Conservation (phyloP, 257 asterid genomes). For the Knoxia roxburghii region DNA sequence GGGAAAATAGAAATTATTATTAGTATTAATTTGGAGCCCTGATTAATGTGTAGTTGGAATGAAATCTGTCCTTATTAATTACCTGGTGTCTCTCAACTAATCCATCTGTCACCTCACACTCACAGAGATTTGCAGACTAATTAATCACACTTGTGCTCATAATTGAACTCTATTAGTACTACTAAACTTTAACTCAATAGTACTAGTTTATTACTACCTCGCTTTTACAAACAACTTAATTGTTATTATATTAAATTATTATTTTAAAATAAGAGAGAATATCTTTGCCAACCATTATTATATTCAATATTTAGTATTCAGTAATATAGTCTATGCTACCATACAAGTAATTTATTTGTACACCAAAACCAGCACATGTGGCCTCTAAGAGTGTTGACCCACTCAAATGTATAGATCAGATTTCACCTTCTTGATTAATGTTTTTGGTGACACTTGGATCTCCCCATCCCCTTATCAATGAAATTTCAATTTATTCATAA, state of each 20-base stretch:
- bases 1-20: neutral
- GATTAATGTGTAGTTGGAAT: no score
- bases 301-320: neutral
- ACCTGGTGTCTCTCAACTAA: neutral
- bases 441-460: no score
- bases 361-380: conserved; percentile 4
- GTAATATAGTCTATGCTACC: neutral
- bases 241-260: no score
- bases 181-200: no score
- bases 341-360: neutral
- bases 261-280: no score
- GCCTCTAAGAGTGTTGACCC: conserved; percentile 9
- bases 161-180: neutral
- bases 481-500: neutral
- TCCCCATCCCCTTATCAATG: no score
- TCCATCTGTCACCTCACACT: conserved; percentile 8
- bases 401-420: neutral
- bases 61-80: neutral
- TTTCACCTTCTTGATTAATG: neutral
- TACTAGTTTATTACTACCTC: no score
- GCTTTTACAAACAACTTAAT: no score
- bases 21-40: no score
- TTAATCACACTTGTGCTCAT: neutral
- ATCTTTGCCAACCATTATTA: no score
- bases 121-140: neutral